phyloP scores from a whole-genome alignment of 306 rosid genomes.

The Trifolium subterraneum region DNA sequence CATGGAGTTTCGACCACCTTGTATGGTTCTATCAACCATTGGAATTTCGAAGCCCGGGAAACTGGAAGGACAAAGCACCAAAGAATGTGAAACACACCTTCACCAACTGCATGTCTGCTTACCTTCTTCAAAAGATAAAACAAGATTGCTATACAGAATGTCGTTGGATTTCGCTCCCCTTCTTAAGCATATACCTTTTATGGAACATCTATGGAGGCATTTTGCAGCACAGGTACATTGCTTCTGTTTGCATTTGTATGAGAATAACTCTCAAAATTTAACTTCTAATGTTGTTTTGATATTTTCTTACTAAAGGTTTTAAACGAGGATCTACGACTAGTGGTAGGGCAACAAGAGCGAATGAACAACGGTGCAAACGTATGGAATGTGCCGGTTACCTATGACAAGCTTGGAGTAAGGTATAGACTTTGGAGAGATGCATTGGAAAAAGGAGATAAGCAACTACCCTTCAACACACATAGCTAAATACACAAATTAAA shows the following conservation, averaged over 20 bases:
- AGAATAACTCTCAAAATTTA: not conserved
- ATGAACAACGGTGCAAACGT: constrained; percentile 80
- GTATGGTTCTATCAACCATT: constrained; percentile 92
- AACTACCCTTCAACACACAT: constrained; percentile 63
- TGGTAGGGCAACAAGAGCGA: constrained; percentile 87
- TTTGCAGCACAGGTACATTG: constrained; percentile 75
- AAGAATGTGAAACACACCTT: constrained; percentile 77
- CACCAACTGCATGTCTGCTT: constrained; percentile 96
- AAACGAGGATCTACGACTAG: constrained; percentile 89
- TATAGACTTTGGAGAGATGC: constrained; percentile 90
- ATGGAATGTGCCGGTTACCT: constrained; percentile 86
- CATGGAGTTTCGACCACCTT: constrained; percentile 96
- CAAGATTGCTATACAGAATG: constrained; percentile 91
- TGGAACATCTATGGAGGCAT: constrained; percentile 82
- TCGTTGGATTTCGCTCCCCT: constrained; percentile 88
- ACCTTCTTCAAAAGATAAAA: constrained; percentile 79
- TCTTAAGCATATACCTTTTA: constrained; percentile 81
- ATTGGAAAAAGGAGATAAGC: constrained; percentile 69
- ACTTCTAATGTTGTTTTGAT: constrained; percentile 12
- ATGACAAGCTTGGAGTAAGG: constrained; percentile 91
- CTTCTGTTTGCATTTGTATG: not conserved
- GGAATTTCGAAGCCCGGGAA: constrained; percentile 97
- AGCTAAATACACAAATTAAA: not conserved
- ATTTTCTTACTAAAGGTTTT: constrained; percentile 58
- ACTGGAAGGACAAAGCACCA: constrained; percentile 78